A percentile compares a stretch with the other conserved stretches of the same genome.
Conservation (phyloP, 2,329 filamentous ascomycete species). For the Claviceps spartinae region DNA sequence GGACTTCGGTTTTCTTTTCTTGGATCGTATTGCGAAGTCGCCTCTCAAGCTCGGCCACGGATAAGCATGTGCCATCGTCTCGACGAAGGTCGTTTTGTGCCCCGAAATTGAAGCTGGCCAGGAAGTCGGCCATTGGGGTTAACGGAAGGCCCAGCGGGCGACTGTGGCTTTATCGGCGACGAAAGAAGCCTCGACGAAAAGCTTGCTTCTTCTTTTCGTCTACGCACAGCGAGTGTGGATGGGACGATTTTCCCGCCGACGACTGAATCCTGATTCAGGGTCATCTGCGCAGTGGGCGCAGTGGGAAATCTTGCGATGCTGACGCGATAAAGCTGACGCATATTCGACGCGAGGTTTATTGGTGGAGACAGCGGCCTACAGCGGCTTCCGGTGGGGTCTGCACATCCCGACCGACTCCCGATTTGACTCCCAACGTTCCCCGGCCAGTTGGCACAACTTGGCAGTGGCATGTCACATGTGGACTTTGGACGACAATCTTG, state of each 20-base stretch:
- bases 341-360: not conserved
- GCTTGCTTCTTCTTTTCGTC: not conserved
- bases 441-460: too few relatives aligned
- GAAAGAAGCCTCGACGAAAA: not conserved
- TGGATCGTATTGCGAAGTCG: constrained; percentile 29
- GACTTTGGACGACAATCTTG: too few relatives aligned
- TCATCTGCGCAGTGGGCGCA: not conserved
- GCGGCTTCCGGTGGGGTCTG: too few relatives aligned
- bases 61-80: constrained; percentile 16
- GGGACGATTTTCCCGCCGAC: not conserved
- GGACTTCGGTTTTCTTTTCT: constrained; percentile 30
- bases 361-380: not conserved
- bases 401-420: too few relatives aligned
- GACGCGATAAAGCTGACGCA: not conserved
- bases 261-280: not conserved
- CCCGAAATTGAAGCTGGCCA: constrained; percentile 22
- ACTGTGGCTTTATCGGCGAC: not conserved
- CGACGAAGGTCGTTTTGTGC: constrained; percentile 11
- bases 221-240: not conserved
- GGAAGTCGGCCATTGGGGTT: constrained; percentile 23
- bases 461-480: too few relatives aligned
- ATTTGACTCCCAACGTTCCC: too few relatives aligned
- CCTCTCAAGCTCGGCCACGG: constrained; percentile 31
- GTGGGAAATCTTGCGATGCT: not conserved
- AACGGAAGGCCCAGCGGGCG: not conserved